Base-by-base conservation (phyloP, 768 basidiomycete genomes). In the Lactarius tabidus region DNA sequence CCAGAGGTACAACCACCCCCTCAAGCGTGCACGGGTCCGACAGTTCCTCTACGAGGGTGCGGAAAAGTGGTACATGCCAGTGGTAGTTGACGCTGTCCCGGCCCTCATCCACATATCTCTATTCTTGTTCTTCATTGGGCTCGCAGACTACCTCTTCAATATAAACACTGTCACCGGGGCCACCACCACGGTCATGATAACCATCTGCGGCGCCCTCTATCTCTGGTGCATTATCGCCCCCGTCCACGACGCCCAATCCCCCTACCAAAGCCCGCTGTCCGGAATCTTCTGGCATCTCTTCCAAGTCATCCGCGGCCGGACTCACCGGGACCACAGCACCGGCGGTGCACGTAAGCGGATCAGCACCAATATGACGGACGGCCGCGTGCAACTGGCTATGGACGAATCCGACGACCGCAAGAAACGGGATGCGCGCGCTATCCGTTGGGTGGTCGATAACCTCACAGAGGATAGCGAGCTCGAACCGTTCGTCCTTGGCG, bases 41-140 rank as follows among this genome's bases (percentile, higher is more conserved):
- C 76, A 80, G 10, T 82, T 52, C 48, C 63, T 59, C 20, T 64
- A 77, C 62, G 73, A 76, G 54, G 79, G 79, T 28, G 66, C 81
- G 29, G 74, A 75, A 28, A 71, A 67, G 53, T 83, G 80, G 70
- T 71, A 72, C 12, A 77, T 83, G 73, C 69, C 76, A 10, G 71
- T 75, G 4, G 70, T 83, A 7, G 78, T 82, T 3, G 76, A 78
- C 38, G 67, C 73, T 20, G 78, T 84, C 38, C 82, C 82, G 1
- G 73, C 79, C 23, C 76, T 83, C 17, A 76, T 84, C 73, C 48
- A 51, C 14, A 26, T 51, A 1, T 51, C 48, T 14, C 48, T 51
- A 12, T 51, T 51, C 48, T 28, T 83, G 6, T 83, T 84, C 72
- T 78, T 85, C 71, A 75, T 79, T 48, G 79, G 81, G 41, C 75